phyloP scores from a whole-genome alignment of 306 rosid genomes.

The Lathyrus tuberosus region DNA sequence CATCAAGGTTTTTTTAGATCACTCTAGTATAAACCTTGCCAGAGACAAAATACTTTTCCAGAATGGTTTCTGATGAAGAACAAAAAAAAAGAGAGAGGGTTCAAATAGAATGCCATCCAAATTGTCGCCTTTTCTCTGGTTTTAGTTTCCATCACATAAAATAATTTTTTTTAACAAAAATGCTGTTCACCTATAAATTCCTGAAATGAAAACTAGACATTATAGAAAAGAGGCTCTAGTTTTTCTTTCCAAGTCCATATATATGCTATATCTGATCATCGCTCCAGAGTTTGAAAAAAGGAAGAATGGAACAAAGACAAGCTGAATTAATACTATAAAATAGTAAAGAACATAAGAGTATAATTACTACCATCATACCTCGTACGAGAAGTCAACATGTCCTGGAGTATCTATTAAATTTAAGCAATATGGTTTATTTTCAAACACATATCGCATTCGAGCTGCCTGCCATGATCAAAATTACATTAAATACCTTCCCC shows the following conservation, averaged over 20 bases:
- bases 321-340: slow-evolving; percentile 9
- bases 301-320: slow-evolving; percentile 1
- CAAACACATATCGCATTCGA: slow-evolving; percentile 74
- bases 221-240: slow-evolving; percentile 7
- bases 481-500: not conserved
- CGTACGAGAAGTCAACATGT: slow-evolving; percentile 94
- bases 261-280: slow-evolving; percentile 13
- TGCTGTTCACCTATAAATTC: not conserved
- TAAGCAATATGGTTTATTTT: slow-evolving; percentile 70
- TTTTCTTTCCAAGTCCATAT: slow-evolving; percentile 17
- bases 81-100: not conserved
- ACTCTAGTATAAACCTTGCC: too few relatives aligned
- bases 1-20: too few relatives aligned
- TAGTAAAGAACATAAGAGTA: slow-evolving; percentile 9
- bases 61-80: slow-evolving; percentile 24
- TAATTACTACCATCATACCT: slow-evolving; percentile 50
- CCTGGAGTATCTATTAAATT: slow-evolving; percentile 97
- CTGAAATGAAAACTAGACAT: slow-evolving; percentile 24
- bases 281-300: slow-evolving; percentile 17
- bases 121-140: not conserved
- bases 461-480: slow-evolving; percentile 70
- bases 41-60: too few relatives aligned
- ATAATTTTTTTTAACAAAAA: not conserved
- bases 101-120: not conserved
- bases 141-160: not conserved